Evolutionary conservation across 768 basidiomycete species (phyloP).

Genomic region (Tylopilus subfusipes): DNA sequence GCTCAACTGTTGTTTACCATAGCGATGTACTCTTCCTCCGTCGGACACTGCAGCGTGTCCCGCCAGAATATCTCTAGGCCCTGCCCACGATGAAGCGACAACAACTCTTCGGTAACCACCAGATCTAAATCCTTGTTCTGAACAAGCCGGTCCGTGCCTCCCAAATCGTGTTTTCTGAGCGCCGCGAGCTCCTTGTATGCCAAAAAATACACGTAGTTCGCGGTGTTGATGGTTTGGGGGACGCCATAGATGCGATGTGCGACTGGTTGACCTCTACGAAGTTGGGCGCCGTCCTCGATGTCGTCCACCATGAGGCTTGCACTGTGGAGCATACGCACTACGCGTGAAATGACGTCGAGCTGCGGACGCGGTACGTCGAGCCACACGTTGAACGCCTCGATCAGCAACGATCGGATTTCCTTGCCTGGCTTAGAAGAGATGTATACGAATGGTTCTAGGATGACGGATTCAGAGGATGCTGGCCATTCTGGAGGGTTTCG

Average conservation of each 20-base stretch:
- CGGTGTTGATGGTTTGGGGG: constrained; percentile 95
- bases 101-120: constrained; percentile 48
- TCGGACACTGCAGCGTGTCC: constrained; percentile 86
- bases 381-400: constrained; percentile 93
- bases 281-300: constrained; percentile 87
- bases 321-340: constrained; percentile 93
- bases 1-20: constrained; percentile 94
- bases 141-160: constrained; percentile 26
- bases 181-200: constrained; percentile 75
- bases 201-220: constrained; percentile 95
- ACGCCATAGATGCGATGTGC: constrained; percentile 96
- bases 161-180: constrained; percentile 9
- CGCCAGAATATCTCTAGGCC: constrained; percentile 94
- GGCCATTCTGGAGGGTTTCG: constrained; percentile 23
- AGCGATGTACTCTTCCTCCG: constrained; percentile 87
- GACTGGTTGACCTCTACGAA: constrained; percentile 82
- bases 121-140: constrained; percentile 75
- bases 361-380: constrained; percentile 73
- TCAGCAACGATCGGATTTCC: constrained; percentile 83
- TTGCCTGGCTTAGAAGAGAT: constrained; percentile 85
- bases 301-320: constrained; percentile 95
- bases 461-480: constrained; percentile 34
- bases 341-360: constrained; percentile 66
- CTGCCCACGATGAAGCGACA: constrained; percentile 92
- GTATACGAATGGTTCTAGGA: constrained; percentile 89